These are phyloP conservation scores for Atalantia buxifolia DNA, from an alignment of 345 rosid genomes.

Conservation along the genomic window DNA sequence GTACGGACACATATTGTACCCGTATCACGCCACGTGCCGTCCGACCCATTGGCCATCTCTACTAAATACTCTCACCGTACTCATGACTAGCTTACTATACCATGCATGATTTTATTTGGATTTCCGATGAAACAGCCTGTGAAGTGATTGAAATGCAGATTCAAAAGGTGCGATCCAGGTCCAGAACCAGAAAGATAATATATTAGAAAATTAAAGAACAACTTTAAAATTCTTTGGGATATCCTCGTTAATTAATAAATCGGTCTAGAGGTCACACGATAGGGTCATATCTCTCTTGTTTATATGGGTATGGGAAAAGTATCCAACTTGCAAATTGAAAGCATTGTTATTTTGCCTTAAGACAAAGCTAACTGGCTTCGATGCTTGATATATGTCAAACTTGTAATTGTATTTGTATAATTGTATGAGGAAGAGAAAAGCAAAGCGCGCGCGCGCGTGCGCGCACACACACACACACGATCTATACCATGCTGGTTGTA, in stretches of 20 bases:
- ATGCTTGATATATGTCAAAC: conserved; percentile 19
- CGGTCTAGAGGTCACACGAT: background rate
- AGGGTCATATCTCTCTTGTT: conserved; percentile 11
- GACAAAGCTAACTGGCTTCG: conserved; percentile 36
- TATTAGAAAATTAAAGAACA: too few species aligned
- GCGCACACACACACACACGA: too few species aligned
- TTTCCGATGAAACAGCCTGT: background rate
- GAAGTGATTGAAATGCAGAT: background rate
- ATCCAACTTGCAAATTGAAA: background rate
- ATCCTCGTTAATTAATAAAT: too few species aligned
- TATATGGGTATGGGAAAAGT: conserved; percentile 10
- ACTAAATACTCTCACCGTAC: background rate
- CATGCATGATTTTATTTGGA: background rate
- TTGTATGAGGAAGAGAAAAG: background rate
- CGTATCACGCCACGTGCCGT: rapidly evolving
- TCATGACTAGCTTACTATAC: background rate
- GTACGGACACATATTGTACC: rapidly evolving
- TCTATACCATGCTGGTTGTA: background rate
- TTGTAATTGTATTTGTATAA: background rate
- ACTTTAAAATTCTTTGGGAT: too few species aligned
- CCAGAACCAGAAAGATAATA: background rate
- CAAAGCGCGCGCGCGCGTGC: background rate
- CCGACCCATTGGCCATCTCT: rapidly evolving
- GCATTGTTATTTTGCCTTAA: conserved; percentile 12
- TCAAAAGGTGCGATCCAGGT: background rate